A percentile compares a stretch with the other conserved stretches of the same genome.
Evolutionary conservation across 2,329 filamentous ascomycete genomes (phyloP).

Genomic region (Arthrinium phaeospermum): DNA sequence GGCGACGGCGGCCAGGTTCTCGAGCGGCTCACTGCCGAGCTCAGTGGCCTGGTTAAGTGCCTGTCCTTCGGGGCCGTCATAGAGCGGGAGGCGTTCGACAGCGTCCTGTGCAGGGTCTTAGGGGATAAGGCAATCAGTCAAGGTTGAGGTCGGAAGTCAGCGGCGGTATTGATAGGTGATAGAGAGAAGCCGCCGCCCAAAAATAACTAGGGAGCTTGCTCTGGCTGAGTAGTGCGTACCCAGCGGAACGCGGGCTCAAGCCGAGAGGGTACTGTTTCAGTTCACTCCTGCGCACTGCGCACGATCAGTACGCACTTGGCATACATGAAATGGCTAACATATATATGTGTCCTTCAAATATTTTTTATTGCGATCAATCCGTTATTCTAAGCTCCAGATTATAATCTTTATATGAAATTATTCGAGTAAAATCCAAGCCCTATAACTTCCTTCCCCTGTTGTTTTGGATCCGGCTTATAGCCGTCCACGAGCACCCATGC

Average conservation of each 20-base stretch:
- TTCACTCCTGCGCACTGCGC: no score
- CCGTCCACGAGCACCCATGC: slow-evolving; percentile 24
- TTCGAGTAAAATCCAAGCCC: not conserved
- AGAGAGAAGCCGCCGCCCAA: no score
- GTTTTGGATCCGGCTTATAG: not conserved
- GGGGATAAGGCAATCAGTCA: slow-evolving; percentile 24
- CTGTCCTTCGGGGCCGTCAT: slow-evolving; percentile 55
- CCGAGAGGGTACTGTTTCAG: no score
- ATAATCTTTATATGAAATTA: slow-evolving; percentile 18
- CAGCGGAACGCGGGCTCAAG: no score
- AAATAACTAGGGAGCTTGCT: not conserved
- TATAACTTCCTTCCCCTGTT: not conserved
- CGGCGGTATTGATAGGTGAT: no score
- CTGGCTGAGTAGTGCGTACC: no score
- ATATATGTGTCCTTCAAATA: no score
- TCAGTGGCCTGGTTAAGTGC: slow-evolving; percentile 52
- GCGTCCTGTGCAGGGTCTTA: slow-evolving; percentile 48
- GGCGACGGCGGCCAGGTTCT: slow-evolving; percentile 36
- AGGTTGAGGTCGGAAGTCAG: not conserved
- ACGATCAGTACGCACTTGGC: no score
- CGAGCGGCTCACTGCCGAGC: slow-evolving; percentile 46
- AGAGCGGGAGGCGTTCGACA: slow-evolving; percentile 53
- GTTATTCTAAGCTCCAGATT: not conserved
- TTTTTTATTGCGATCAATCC: no score
- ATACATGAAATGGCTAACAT: not conserved